Evolutionary conservation across 306 rosid genomes (phyloP), one percentile per base, ranked within the genome.

Genomic region (Castanospermum australe): DNA sequence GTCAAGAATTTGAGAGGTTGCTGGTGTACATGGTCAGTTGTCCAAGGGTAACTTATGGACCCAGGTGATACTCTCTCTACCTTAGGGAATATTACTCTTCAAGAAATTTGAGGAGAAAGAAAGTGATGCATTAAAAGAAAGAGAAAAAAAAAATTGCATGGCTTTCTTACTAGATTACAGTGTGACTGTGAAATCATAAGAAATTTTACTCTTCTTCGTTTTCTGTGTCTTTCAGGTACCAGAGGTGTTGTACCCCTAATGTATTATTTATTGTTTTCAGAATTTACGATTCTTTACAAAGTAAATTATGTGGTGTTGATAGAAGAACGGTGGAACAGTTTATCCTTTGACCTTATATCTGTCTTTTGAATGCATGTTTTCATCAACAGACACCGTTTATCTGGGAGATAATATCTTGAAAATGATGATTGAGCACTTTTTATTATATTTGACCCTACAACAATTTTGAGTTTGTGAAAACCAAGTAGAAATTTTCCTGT

Each of bases 51-150:
- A 14, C 21, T 50, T 35, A 24, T 21, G 45, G 41, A 36, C 47
- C 63, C 78, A 21, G 84, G 88, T 88, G 67, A 81, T 69, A 61
- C 30, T 51, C 3, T n/a, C n/a, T n/a, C n/a, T n/a, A n/a, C n/a
- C n/a, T n/a, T n/a, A n/a, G n/a, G n/a, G n/a, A n/a, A n/a, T n/a
- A n/a, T n/a, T 69, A 61, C 30, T 51, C 3, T 44, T 3, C 3
- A 44, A 12, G n/a, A 44, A 1, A 13, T 44, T 38, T 38, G 42
- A 38, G 0, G 50, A 44, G 50, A 44, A 44, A 44, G 14, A 44
- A 44, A 44, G 2, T 44, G n/a, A 2, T 44, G 50, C 4, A 44
- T 44, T 44, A 6, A 38, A 38, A 28, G 32, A 1, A 6, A 6
- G 9, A 0, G 0, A 5, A 2, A 38, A 8, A 6, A 5, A 38